These are phyloP conservation scores for Pseudogymnoascus pannorum DNA, from an alignment of 2,329 filamentous ascomycete genomes.

Conservation along the genomic window DNA sequence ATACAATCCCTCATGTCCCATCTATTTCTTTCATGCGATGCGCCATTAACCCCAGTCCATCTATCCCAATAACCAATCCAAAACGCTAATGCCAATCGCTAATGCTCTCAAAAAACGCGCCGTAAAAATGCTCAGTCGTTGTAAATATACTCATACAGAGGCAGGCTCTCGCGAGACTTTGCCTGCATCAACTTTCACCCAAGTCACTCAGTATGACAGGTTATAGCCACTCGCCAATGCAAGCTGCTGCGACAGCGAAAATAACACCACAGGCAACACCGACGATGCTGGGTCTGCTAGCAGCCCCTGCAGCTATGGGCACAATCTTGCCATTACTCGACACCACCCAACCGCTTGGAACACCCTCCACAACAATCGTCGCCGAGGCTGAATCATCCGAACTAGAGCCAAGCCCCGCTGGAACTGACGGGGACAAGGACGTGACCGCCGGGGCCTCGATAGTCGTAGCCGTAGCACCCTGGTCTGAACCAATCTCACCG, in stretches of 20 bases:
- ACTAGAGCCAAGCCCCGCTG: constrained; percentile 58
- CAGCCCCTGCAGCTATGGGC: constrained; percentile 59
- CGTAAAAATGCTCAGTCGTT: background rate
- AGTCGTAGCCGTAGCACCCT: constrained; percentile 44
- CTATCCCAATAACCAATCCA: background rate
- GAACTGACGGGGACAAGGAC: constrained; percentile 56
- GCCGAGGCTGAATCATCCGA: constrained; percentile 40
- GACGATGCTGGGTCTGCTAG: constrained; percentile 45
- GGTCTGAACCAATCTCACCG: constrained; percentile 66
- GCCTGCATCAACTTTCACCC: background rate
- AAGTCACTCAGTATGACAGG: background rate
- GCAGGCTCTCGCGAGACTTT: background rate
- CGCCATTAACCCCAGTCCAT: background rate
- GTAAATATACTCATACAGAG: background rate
- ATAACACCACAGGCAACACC: background rate
- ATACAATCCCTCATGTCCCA: background rate
- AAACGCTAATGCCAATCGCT: constrained; percentile 2
- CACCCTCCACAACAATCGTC: constrained; percentile 38
- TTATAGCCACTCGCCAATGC: background rate
- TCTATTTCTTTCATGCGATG: background rate
- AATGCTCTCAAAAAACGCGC: background rate
- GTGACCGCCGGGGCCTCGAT: constrained; percentile 57
- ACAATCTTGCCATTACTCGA: constrained; percentile 72
- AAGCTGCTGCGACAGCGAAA: background rate
- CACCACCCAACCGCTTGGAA: constrained; percentile 77